Evolutionary conservation across 306 rosid species (phyloP).

Genomic region (Fragaria ananassa): DNA sequence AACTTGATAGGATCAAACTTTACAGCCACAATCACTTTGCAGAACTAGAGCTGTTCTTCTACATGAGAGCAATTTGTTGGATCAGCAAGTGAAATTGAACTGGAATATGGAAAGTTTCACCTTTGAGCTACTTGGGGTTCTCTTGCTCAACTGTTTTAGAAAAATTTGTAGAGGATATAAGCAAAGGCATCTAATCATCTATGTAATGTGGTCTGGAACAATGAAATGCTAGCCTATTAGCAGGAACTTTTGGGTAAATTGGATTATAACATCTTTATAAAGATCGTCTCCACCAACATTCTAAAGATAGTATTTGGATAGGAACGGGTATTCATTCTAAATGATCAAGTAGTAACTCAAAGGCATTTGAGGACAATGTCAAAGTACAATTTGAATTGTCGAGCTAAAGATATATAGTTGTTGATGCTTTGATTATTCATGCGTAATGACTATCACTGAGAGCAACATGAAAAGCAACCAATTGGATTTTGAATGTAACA

Average conservation of each 20-base stretch:
- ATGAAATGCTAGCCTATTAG: not conserved
- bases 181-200: not conserved
- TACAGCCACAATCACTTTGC: slow-evolving; percentile 8
- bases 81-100: not conserved
- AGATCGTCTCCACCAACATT: not conserved
- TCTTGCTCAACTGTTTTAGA: not conserved
- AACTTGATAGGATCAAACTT: not conserved
- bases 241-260: not conserved
- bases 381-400: not conserved
- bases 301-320: not conserved
- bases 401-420: not conserved
- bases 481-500: not conserved
- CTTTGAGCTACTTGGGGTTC: not conserved
- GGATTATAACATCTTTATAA: slow-evolving; percentile 13
- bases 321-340: not conserved
- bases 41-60: slow-evolving; percentile 1
- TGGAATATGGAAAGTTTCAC: slow-evolving; percentile 13
- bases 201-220: not conserved
- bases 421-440: not conserved
- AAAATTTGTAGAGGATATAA: not conserved
- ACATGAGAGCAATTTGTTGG: slow-evolving; percentile 9
- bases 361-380: not conserved
- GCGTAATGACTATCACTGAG: not conserved
- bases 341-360: too few species aligned
- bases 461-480: not conserved